Evolutionary conservation across 129 eudicot species (phyloP).

Genomic region (Flaveria bidentis): DNA sequence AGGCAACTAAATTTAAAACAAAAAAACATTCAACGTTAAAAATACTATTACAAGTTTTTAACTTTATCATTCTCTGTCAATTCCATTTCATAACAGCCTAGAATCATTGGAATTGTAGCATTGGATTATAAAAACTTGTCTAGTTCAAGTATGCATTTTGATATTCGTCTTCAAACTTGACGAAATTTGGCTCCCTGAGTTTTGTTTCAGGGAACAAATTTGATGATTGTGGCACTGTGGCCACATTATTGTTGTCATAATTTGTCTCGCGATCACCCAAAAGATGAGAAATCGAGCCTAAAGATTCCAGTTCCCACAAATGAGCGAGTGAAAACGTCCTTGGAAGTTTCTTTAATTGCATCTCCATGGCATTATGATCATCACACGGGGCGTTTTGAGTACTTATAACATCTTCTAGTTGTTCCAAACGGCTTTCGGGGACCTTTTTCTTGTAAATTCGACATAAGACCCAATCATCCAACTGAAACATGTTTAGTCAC

Average conservation of each 20-base stretch:
- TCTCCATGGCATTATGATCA: slow-evolving; percentile 22
- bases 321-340: slow-evolving; percentile 61
- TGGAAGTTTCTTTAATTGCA: slow-evolving; percentile 46
- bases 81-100: neutral
- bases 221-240: slow-evolving; percentile 18
- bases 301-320: slow-evolving; percentile 60
- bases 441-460: slow-evolving; percentile 64
- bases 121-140: slow-evolving; percentile 40
- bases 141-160: slow-evolving; percentile 34
- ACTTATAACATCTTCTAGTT: slow-evolving; percentile 23
- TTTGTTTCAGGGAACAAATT: slow-evolving; percentile 17
- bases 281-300: slow-evolving; percentile 57
- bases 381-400: slow-evolving; percentile 21
- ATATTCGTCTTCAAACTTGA: slow-evolving; percentile 48
- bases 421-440: slow-evolving; percentile 42
- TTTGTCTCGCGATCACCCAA: slow-evolving; percentile 37
- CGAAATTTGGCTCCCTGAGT: slow-evolving; percentile 12
- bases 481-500: slow-evolving; percentile 31
- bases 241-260: slow-evolving; percentile 35
- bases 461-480: slow-evolving; percentile 75
- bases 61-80: slow-evolving; percentile 23
- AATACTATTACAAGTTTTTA: neutral
- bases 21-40: neutral
- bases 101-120: slow-evolving; percentile 44
- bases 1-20: neutral